Evolutionary conservation across 257 asterid species (phyloP).

Genomic region (Henckelia pumila): DNA sequence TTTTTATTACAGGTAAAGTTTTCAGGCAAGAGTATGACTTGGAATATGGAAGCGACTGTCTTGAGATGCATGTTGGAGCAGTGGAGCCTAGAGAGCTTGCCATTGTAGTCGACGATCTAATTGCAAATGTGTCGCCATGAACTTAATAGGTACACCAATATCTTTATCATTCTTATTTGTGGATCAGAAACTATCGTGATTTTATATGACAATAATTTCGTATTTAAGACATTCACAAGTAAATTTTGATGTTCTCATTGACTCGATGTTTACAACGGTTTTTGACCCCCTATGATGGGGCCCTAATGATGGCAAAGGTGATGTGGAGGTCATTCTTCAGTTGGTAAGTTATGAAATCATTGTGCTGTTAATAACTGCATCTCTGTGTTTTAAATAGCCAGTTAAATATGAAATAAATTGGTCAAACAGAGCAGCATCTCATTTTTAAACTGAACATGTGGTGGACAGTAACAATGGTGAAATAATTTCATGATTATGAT

Average conservation of each 20-base stretch:
- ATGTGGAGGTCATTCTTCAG: constrained; percentile 77
- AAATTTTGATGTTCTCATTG: neutral
- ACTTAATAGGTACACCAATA: constrained; percentile 53
- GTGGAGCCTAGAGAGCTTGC: constrained; percentile 71
- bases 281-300: too few relatives aligned
- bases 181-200: neutral
- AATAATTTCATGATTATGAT: constrained; percentile 16
- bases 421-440: constrained; percentile 8
- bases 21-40: constrained; percentile 69
- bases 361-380: constrained; percentile 15
- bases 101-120: constrained; percentile 76
- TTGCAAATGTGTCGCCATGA: constrained; percentile 79
- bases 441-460: constrained; percentile 6
- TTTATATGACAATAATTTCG: neutral
- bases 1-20: constrained; percentile 54
- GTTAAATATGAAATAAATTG: neutral
- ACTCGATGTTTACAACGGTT: neutral
- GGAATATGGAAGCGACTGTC: constrained; percentile 90
- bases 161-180: neutral
- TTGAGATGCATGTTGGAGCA: constrained; percentile 83
- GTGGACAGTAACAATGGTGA: constrained; percentile 12
- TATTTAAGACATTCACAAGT: neutral
- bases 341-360: constrained; percentile 51
- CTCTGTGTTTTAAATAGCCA: too few relatives aligned
- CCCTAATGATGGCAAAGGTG: constrained; percentile 99